Evolutionary conservation across 2,329 filamentous ascomycete genomes (phyloP).

Genomic region (Thielaviopsis euricoi): DNA sequence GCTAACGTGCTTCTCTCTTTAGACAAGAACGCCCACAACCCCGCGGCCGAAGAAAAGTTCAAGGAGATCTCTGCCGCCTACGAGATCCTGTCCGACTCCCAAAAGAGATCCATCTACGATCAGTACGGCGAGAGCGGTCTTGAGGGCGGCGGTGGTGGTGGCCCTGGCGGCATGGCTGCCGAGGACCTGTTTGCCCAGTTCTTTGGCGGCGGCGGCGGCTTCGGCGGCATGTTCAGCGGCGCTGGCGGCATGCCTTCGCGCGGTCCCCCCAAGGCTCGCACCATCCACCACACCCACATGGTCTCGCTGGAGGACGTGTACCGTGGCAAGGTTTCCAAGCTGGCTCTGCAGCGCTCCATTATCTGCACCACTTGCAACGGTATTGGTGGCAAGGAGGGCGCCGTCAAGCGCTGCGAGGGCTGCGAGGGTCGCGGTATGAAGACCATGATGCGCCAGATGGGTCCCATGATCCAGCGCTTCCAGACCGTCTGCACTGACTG

Average conservation of each 20-base stretch:
- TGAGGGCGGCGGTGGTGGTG: slow-evolving; percentile 55
- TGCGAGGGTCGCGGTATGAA: slow-evolving; percentile 96
- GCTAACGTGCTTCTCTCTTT: slow-evolving; percentile 13
- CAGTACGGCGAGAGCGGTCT: slow-evolving; percentile 96
- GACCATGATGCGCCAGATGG: slow-evolving; percentile 99
- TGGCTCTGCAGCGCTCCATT: slow-evolving; percentile 91
- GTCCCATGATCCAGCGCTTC: slow-evolving; percentile 99
- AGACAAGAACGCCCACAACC: slow-evolving; percentile 97
- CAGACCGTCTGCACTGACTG: slow-evolving; percentile 98
- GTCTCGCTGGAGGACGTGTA: slow-evolving; percentile 97
- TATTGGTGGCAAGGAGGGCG: slow-evolving; percentile 88
- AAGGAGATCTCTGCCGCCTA: slow-evolving; percentile 95
- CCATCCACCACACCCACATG: slow-evolving; percentile 97
- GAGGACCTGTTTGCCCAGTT: slow-evolving; percentile 96
- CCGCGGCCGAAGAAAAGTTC: slow-evolving; percentile 90
- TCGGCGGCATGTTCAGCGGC: slow-evolving; percentile 48
- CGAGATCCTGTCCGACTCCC: slow-evolving; percentile 78
- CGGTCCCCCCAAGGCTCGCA: slow-evolving; percentile 76
- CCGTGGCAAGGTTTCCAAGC: slow-evolving; percentile 91
- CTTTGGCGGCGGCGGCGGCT: slow-evolving; percentile 58
- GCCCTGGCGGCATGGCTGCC: slow-evolving; percentile 73
- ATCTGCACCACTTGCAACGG: slow-evolving; percentile 93
- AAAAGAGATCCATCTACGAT: slow-evolving; percentile 87
- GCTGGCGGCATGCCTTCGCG: slow-evolving; percentile 64
- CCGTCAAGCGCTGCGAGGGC: slow-evolving; percentile 81